A percentile compares a stretch with the other conserved stretches of the same genome.
phyloP scores from a whole-genome alignment of 2,329 filamentous ascomycete genomes.

The Torrubiellomyces zombiae region DNA sequence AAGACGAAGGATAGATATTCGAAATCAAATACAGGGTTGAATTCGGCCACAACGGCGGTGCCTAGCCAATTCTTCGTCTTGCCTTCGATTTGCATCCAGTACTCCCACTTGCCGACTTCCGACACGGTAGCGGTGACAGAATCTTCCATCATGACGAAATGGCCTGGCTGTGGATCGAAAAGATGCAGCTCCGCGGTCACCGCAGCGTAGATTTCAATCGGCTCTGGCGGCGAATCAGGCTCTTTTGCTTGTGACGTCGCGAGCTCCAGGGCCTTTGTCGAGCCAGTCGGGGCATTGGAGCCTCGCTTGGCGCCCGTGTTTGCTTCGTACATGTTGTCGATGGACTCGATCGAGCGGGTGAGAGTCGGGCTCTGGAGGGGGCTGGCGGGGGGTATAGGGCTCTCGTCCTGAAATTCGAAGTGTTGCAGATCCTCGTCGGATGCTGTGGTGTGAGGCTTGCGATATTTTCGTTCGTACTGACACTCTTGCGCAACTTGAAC shows the following conservation, averaged over 20 bases:
- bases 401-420: conserved; percentile 59
- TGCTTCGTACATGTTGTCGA: conserved; percentile 38
- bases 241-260: too few species aligned
- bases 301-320: conserved; percentile 28
- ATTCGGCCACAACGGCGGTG: conserved; percentile 70
- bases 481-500: conserved; percentile 74
- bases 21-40: conserved; percentile 98
- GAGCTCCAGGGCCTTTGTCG: conserved; percentile 17
- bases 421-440: conserved; percentile 66
- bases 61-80: conserved; percentile 71
- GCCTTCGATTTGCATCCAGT: conserved; percentile 79
- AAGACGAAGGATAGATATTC: conserved; percentile 99
- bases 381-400: conserved; percentile 47
- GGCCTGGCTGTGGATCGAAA: conserved; percentile 76
- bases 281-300: conserved; percentile 12
- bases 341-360: conserved; percentile 35
- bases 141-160: conserved; percentile 67
- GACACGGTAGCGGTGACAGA: conserved; percentile 64
- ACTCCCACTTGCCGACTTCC: conserved; percentile 82
- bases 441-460: conserved; percentile 61
- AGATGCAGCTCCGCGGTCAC: conserved; percentile 78
- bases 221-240: conserved; percentile 36
- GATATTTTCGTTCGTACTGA: conserved; percentile 94
- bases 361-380: conserved; percentile 42
- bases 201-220: conserved; percentile 55